A percentile compares a stretch with the other conserved stretches of the same genome.
Evolutionary conservation across 1,284 basidiomycete species (phyloP).

Genomic region (Malassezia pachydermatis): DNA sequence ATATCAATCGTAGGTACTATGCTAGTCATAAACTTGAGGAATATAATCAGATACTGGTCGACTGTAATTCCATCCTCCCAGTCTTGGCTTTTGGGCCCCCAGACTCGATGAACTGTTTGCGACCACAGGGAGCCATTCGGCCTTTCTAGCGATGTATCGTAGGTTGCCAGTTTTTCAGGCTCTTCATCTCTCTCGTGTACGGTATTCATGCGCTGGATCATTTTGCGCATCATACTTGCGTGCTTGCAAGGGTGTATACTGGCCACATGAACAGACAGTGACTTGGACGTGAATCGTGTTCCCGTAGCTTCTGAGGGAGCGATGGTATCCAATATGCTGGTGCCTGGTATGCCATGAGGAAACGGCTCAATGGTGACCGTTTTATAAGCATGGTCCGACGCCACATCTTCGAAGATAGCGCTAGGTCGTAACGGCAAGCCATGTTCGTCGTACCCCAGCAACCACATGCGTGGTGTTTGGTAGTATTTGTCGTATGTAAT

Average conservation of each 20-base stretch:
- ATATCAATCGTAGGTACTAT: constrained; percentile 47
- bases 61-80: constrained; percentile 23
- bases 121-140: constrained; percentile 53
- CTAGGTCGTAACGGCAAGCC: constrained; percentile 53
- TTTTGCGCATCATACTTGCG: constrained; percentile 98
- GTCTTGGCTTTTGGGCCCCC: constrained; percentile 43
- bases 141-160: constrained; percentile 63
- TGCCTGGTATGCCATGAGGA: constrained; percentile 68
- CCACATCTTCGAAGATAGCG: constrained; percentile 95
- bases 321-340: constrained; percentile 16
- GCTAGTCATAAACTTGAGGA: constrained; percentile 46
- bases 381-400: constrained; percentile 93
- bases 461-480: constrained; percentile 44
- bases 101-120: constrained; percentile 61
- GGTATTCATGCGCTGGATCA: constrained; percentile 92
- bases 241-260: constrained; percentile 99
- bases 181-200: constrained; percentile 49
- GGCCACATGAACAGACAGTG: constrained; percentile 19
- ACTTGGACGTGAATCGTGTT: neutral
- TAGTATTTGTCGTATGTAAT: constrained; percentile 87
- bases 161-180: neutral
- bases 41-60: constrained; percentile 47
- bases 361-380: constrained; percentile 98
- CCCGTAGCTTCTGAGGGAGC: neutral
- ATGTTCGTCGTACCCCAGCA: constrained; percentile 44